A percentile compares a stretch with the other conserved stretches of the same genome.
These are phyloP conservation scores for Amylocarpus encephaloides DNA, from an alignment of 2,329 filamentous ascomycete species.

Conservation along the genomic window DNA sequence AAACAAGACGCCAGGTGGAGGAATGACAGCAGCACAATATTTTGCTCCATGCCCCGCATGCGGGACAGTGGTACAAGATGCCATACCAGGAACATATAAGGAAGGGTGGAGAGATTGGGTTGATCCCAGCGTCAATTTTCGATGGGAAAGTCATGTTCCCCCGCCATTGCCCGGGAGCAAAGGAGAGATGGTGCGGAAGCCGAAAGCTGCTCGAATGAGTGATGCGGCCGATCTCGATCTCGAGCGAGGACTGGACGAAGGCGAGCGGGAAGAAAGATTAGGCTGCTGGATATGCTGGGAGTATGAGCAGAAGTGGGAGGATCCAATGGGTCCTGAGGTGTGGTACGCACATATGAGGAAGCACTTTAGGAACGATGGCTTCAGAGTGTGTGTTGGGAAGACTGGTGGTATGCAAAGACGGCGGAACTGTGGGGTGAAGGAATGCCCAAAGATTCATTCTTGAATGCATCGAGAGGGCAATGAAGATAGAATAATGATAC, in stretches of 20 bases:
- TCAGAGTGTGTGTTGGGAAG: slow-evolving; percentile 22
- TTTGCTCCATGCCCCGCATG: slow-evolving; percentile 21
- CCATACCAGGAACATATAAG: slow-evolving; percentile 18
- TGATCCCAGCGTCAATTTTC: slow-evolving; percentile 24
- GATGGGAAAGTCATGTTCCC: slow-evolving; percentile 25
- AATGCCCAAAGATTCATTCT: slow-evolving; percentile 25
- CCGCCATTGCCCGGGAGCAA: not conserved
- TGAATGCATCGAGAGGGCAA: slow-evolving; percentile 2
- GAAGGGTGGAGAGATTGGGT: slow-evolving; percentile 21
- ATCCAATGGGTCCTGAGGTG: slow-evolving; percentile 16
- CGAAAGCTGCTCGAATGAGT: not conserved
- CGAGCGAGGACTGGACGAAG: slow-evolving; percentile 1
- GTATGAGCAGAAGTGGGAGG: slow-evolving; percentile 18
- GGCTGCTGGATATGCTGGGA: slow-evolving; percentile 27
- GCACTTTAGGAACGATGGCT: slow-evolving; percentile 23
- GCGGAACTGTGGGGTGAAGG: slow-evolving; percentile 20
- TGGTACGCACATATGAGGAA: slow-evolving; percentile 23
- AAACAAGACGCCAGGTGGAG: slow-evolving; percentile 19
- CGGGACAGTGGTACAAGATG: slow-evolving; percentile 12
- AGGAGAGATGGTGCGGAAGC: not conserved
- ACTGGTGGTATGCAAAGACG: slow-evolving; percentile 25
- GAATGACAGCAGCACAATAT: slow-evolving; percentile 20
- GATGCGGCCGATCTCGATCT: not conserved
- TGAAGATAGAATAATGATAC: not conserved
- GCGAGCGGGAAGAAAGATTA: slow-evolving; percentile 10